Percentiles rank a stretch among this genome's conserved stretches.
phyloP scores from a whole-genome alignment of 2,329 filamentous ascomycete species.

The Geosmithia putterillii region DNA sequence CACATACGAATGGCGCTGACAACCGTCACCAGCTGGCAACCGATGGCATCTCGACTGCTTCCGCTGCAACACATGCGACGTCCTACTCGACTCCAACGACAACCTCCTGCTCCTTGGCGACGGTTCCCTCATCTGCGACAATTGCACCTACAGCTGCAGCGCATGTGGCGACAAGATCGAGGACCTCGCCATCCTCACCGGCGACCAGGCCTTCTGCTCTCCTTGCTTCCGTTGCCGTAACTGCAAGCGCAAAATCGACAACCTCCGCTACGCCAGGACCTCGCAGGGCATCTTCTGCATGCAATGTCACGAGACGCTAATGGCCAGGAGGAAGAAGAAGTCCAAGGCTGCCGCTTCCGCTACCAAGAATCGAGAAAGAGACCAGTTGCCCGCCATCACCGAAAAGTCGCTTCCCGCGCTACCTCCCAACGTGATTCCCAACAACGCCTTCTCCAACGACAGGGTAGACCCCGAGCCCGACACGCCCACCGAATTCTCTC shows the following conservation, averaged over 20 bases:
- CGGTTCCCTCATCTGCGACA: constrained; percentile 96
- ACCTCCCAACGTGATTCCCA: constrained; percentile 59
- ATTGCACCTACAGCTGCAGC: constrained; percentile 97
- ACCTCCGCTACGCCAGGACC: constrained; percentile 90
- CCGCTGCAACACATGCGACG: constrained; percentile 89
- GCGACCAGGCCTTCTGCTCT: constrained; percentile 94
- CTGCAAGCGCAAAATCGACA: constrained; percentile 98
- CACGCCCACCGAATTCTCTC: constrained; percentile 57
- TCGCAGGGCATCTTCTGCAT: constrained; percentile 99
- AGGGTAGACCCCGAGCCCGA: constrained; percentile 50
- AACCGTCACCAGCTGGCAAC: constrained; percentile 57
- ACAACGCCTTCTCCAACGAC: constrained; percentile 49
- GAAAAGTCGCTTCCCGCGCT: constrained; percentile 92
- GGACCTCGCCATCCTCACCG: constrained; percentile 91
- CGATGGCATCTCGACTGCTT: constrained; percentile 99
- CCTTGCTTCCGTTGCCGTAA: constrained; percentile 96
- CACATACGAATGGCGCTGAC: background rate
- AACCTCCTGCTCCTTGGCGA: constrained; percentile 95
- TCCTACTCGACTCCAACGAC: constrained; percentile 92
- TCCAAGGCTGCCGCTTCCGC: constrained; percentile 52
- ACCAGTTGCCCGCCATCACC: constrained; percentile 53
- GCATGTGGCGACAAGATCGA: constrained; percentile 97
- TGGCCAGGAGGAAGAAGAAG: constrained; percentile 84
- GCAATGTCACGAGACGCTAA: constrained; percentile 93
- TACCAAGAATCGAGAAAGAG: constrained; percentile 50